Percentiles rank a stretch among this genome's conserved stretches.
Evolutionary conservation across 306 rosid genomes (phyloP).

Genomic region (barrel medic (Medicago truncatula)): MtrunA17r5.0-ANR NC_053049.1:31058501-31059000

Average conservation of each 20-base stretch:
- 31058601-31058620: constrained; percentile 69
- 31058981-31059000: constrained; percentile 59
- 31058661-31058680: constrained; percentile 57
- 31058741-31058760: constrained; percentile 36
- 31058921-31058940: constrained; percentile 49
- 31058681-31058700: constrained; percentile 54
- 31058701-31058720: constrained; percentile 61
- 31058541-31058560: constrained; percentile 23
- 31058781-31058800: constrained; percentile 64
- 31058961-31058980: constrained; percentile 73
- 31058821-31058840: constrained; percentile 60
- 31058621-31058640: constrained; percentile 59
- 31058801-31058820: constrained; percentile 56
- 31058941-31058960: constrained; percentile 65
- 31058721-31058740: constrained; percentile 43
- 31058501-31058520: constrained; percentile 61
- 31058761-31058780: constrained; percentile 62
- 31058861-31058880: constrained; percentile 62
- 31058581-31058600: constrained; percentile 53
- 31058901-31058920: constrained; percentile 58
- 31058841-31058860: constrained; percentile 52
- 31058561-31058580: constrained; percentile 50
- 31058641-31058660: constrained; percentile 25
- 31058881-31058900: constrained; percentile 59
- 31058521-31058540: constrained; percentile 49